These are phyloP conservation scores for Peronospora belbahrii DNA, from an alignment of 352 stramenopile genomes.

Conservation along the genomic window DNA sequence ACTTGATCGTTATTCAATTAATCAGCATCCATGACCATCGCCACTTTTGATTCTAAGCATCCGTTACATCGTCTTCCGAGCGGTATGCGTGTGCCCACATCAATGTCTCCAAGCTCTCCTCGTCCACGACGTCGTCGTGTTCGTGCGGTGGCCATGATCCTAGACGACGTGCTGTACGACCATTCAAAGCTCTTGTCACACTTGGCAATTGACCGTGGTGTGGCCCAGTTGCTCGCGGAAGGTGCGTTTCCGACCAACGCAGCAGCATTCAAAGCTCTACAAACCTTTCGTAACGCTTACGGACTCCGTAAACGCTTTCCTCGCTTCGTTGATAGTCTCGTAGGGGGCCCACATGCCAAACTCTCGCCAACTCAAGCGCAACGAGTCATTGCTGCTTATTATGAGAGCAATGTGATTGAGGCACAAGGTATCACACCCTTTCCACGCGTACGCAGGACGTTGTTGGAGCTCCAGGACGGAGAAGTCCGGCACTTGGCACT, in stretches of 20 bases:
- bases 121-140: conserved; percentile 36
- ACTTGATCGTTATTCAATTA: not conserved
- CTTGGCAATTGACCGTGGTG: conserved; percentile 67
- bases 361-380: conserved; percentile 39
- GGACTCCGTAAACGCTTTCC: conserved; percentile 81
- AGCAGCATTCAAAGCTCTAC: conserved; percentile 58
- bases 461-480: conserved; percentile 41
- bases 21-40: conserved; percentile 2
- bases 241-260: conserved; percentile 59
- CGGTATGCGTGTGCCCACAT: conserved; percentile 13
- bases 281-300: conserved; percentile 75
- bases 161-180: conserved; percentile 84
- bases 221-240: conserved; percentile 65
- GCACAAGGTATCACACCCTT: conserved; percentile 65
- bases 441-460: conserved; percentile 35
- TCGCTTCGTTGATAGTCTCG: conserved; percentile 72
- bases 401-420: conserved; percentile 69
- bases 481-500: conserved; percentile 55
- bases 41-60: conserved; percentile 11
- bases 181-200: conserved; percentile 75
- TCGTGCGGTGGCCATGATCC: conserved; percentile 74
- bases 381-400: conserved; percentile 67
- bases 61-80: conserved; percentile 13
- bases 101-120: not conserved
- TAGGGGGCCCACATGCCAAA: conserved; percentile 27